A percentile compares a stretch with the other conserved stretches of the same genome.
These are phyloP conservation scores for Albatrellus ellisii DNA, from an alignment of 768 basidiomycete species.

Conservation along the genomic window DNA sequence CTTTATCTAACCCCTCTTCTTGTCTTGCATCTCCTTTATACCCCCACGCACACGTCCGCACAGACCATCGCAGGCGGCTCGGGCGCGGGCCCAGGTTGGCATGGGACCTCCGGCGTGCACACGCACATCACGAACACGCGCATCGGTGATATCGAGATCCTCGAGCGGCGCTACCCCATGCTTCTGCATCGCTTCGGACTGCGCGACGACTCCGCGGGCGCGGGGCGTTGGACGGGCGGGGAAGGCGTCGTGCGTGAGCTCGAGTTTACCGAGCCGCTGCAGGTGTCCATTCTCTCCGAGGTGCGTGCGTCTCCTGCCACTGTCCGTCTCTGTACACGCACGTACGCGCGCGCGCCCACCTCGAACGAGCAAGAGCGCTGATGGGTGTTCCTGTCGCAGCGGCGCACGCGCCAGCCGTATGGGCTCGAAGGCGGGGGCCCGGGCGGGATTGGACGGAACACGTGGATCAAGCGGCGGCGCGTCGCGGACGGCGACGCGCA, in stretches of 20 bases:
- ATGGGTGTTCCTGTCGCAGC: slow-evolving; percentile 25
- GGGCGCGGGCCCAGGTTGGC: slow-evolving; percentile 81
- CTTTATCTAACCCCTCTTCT: neutral
- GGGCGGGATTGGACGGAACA: slow-evolving; percentile 63
- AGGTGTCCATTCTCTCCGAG: slow-evolving; percentile 84
- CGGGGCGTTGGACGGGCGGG: slow-evolving; percentile 65
- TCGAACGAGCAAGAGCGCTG: neutral
- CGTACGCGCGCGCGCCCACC: neutral
- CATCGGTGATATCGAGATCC: slow-evolving; percentile 86
- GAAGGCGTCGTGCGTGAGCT: slow-evolving; percentile 78
- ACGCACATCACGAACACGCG: slow-evolving; percentile 90
- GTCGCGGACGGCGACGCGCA: slow-evolving; percentile 46
- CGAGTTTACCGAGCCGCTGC: slow-evolving; percentile 69
- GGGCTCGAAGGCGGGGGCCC: slow-evolving; percentile 71
- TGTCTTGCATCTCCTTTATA: neutral
- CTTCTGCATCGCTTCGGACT: slow-evolving; percentile 75
- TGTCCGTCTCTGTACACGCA: neutral
- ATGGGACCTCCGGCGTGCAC: slow-evolving; percentile 88
- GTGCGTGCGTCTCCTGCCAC: slow-evolving; percentile 25
- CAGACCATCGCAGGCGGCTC: slow-evolving; percentile 92
- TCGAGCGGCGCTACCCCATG: slow-evolving; percentile 91
- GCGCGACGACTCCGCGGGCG: slow-evolving; percentile 54
- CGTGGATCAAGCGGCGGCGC: slow-evolving; percentile 67
- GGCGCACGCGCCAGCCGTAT: slow-evolving; percentile 78
- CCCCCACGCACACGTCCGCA: neutral